Conservation (phyloP, 73 alveolate species). For the Uronychia setigera region DNA sequence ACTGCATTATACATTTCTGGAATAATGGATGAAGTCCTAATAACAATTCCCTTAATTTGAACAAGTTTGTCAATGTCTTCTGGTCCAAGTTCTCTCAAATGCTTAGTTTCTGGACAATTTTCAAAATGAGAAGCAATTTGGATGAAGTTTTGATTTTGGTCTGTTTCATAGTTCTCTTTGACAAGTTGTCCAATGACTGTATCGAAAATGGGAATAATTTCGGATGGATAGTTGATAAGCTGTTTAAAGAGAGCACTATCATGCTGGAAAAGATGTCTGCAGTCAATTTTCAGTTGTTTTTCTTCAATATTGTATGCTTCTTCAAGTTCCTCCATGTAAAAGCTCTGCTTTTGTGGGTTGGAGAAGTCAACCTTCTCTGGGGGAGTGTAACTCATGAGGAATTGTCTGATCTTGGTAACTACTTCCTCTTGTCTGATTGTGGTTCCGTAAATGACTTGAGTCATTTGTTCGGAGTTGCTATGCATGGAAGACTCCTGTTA, state of each 20-base stretch:
- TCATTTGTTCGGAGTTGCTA: neutral
- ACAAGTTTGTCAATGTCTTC: constrained; percentile 92
- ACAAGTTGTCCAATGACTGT: constrained; percentile 79
- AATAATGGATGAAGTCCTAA: constrained; percentile 93
- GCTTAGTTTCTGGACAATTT: constrained; percentile 72
- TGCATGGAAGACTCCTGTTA: neutral
- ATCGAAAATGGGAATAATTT: constrained; percentile 95
- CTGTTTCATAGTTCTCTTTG: constrained; percentile 40
- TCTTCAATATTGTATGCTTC: constrained; percentile 79
- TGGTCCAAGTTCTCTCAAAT: constrained; percentile 92
- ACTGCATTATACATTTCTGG: constrained; percentile 98
- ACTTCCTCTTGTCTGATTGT: constrained; percentile 85
- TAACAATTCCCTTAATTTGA: constrained; percentile 95
- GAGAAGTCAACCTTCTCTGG: constrained; percentile 52
- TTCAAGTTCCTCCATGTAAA: constrained; percentile 78
- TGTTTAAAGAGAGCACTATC: constrained; percentile 83
- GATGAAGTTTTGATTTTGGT: constrained; percentile 26
- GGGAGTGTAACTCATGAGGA: constrained; percentile 67
- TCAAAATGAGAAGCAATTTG: constrained; percentile 72
- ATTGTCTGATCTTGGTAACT: constrained; percentile 78
- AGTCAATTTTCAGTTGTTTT: constrained; percentile 82
- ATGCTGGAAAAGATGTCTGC: constrained; percentile 85
- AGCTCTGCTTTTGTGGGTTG: constrained; percentile 30
- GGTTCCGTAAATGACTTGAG: constrained; percentile 95
- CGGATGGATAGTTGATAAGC: constrained; percentile 93